Evolutionary conservation across 2,329 filamentous ascomycete species (phyloP).

Genomic region (Stemphylium vesicarium): DNA sequence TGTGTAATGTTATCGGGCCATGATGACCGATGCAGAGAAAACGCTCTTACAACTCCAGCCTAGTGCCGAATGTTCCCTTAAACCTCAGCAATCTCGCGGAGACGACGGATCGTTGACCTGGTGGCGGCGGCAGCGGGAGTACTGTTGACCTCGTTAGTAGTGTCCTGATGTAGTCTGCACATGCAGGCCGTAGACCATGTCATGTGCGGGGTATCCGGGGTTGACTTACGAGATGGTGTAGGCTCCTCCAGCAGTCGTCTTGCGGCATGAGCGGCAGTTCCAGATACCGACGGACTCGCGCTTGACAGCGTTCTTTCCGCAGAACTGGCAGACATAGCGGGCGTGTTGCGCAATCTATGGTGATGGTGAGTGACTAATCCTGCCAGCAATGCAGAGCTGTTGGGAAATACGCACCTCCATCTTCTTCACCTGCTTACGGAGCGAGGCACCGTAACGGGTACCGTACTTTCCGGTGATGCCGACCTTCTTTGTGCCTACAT

Average conservation of each 20-base stretch:
- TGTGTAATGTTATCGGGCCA: conserved; percentile 38
- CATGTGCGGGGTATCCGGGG: conserved; percentile 2
- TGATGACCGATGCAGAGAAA: conserved; percentile 44
- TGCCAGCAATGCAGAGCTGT: conserved; percentile 7
- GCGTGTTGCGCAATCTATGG: conserved; percentile 87
- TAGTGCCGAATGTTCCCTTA: conserved; percentile 57
- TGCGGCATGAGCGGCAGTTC: conserved; percentile 95
- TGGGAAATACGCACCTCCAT: conserved; percentile 69
- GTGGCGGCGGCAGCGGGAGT: conserved; percentile 93
- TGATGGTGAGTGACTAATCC: conserved; percentile 27
- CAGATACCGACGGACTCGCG: conserved; percentile 93
- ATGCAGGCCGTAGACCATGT: neutral
- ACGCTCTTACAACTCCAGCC: conserved; percentile 46
- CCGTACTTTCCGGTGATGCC: conserved; percentile 98
- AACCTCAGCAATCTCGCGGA: conserved; percentile 97
- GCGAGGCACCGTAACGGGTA: conserved; percentile 97
- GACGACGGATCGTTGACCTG: conserved; percentile 93
- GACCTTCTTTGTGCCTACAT: conserved; percentile 66
- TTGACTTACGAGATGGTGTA: conserved; percentile 89
- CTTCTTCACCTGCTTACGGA: conserved; percentile 99
- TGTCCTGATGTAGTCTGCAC: conserved; percentile 3
- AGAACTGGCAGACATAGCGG: conserved; percentile 93
- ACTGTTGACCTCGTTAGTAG: conserved; percentile 57
- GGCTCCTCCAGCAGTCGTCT: conserved; percentile 91
- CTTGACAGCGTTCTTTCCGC: conserved; percentile 89